Evolutionary conservation across 2,329 filamentous ascomycete genomes (phyloP).

Genomic region (Sporothrix brunneoviolacea): DNA sequence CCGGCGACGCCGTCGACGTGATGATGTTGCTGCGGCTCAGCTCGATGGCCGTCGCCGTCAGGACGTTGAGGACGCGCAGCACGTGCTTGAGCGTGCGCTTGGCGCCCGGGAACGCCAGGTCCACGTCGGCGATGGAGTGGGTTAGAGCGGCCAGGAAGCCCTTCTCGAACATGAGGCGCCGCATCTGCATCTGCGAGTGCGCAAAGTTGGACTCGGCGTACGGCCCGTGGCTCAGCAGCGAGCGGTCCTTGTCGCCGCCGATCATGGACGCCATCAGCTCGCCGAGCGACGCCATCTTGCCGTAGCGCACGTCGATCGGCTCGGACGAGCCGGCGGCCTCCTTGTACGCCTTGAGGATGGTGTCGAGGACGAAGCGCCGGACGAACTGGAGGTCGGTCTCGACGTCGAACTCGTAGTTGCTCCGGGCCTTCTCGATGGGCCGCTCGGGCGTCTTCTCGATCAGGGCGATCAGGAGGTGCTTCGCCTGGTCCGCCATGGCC

Average conservation of each 20-base stretch:
- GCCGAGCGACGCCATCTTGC: slow-evolving; percentile 76
- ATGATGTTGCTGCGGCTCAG: slow-evolving; percentile 78
- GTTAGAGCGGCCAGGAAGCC: slow-evolving; percentile 87
- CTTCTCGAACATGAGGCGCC: slow-evolving; percentile 97
- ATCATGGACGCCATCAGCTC: slow-evolving; percentile 93
- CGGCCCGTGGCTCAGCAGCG: slow-evolving; percentile 39
- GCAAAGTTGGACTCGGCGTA: slow-evolving; percentile 26
- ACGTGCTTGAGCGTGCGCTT: slow-evolving; percentile 97
- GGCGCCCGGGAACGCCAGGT: slow-evolving; percentile 87
- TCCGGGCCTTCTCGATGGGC: slow-evolving; percentile 48
- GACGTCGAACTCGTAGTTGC: slow-evolving; percentile 62
- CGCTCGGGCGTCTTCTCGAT: slow-evolving; percentile 83
- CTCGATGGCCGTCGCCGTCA: slow-evolving; percentile 81
- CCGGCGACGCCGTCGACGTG: slow-evolving; percentile 51
- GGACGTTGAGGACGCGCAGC: slow-evolving; percentile 74
- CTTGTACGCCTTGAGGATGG: slow-evolving; percentile 84
- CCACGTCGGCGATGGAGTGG: slow-evolving; percentile 87
- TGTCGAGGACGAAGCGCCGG: slow-evolving; percentile 89
- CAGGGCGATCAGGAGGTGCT: slow-evolving; percentile 77
- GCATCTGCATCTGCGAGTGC: slow-evolving; percentile 73
- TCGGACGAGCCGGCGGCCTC: slow-evolving; percentile 76
- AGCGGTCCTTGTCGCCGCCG: slow-evolving; percentile 68
- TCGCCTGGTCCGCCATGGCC: slow-evolving; percentile 78
- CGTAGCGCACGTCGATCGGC: slow-evolving; percentile 76
- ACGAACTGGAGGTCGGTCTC: slow-evolving; percentile 85